These are phyloP conservation scores for Pyrus communis DNA, from an alignment of 306 rosid species.

Conservation along the genomic window DNA sequence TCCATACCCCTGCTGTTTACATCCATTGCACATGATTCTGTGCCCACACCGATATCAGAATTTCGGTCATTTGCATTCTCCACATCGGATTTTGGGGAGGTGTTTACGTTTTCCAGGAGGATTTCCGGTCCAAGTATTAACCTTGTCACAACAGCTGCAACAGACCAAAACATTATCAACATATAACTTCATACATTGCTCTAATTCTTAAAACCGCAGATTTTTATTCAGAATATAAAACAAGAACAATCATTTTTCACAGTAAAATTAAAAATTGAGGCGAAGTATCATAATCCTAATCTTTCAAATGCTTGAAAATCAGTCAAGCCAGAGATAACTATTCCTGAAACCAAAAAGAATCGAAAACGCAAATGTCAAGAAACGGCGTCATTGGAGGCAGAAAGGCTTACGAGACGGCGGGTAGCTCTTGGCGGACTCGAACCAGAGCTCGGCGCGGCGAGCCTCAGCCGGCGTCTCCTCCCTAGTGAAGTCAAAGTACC, in stretches of 20 bases:
- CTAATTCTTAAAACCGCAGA: background rate
- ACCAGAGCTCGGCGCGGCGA: slow-evolving; percentile 46
- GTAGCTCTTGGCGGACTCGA: slow-evolving; percentile 37
- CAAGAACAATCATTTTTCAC: background rate
- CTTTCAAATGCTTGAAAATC: background rate
- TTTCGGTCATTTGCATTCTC: background rate
- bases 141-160: slow-evolving; percentile 41
- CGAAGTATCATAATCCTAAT: background rate
- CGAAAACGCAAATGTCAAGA: background rate
- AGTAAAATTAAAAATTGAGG: background rate
- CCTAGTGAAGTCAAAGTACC: slow-evolving; percentile 39
- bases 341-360: background rate
- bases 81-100: slow-evolving; percentile 24
- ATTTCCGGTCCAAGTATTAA: slow-evolving; percentile 27
- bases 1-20: slow-evolving; percentile 30
- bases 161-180: background rate
- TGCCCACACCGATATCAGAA: background rate
- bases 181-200: background rate
- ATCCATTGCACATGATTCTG: slow-evolving; percentile 22
- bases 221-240: background rate
- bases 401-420: slow-evolving; percentile 56
- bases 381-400: background rate
- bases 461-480: slow-evolving; percentile 44
- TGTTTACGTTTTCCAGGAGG: slow-evolving; percentile 24
- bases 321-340: background rate